Base-by-base conservation (phyloP, 2,329 filamentous ascomycete species). In the Xylariaceae sp. region DNA sequence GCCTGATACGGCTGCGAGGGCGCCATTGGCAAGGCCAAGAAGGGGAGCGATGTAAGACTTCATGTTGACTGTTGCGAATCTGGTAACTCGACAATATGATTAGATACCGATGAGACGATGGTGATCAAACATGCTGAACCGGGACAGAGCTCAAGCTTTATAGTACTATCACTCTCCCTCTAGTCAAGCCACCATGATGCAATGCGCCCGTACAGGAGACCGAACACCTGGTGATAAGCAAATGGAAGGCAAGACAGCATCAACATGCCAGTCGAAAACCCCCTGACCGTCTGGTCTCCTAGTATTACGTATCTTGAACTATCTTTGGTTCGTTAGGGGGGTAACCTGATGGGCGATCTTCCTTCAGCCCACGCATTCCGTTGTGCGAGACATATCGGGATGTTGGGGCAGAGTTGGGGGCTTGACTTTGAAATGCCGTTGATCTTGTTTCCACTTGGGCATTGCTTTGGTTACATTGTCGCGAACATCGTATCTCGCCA, bases 1-100 rank as follows among this genome's bases (percentile, higher is more conserved):
- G 8, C 75, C 75, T 16, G 70, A 67, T 23, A 74, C 69, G 2
- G 67, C 58, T 21, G 72, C 72, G 18, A 65, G 60, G 44, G 59
- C 59, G 42, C 57, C 42, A 40, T 59, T 58, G 36, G 52, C 48
- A 9, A 65, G 53, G 13, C 50, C 47, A 2, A 64, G 39, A 33
- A 55, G 27, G 16, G 49, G 39, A n/a, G 49, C n/a, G 37, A 62
- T 39, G 10, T 52, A 41, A 16, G 45, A 36, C 30, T 58, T 64
- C 59, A 67, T 65, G 9, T 45, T 58, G 40, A 29, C n/a, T n/a
- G n/a, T n/a, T n/a, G n/a, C n/a, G n/a, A n/a, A n/a, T 35, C 36
- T 5, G 13, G 46, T 42, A 9, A 4, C 4, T 15, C 30, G 23
- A 27, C 5, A 23, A 16, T 45, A 20, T 8, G 29, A 21, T 20